Base-by-base conservation (phyloP, 2,329 filamentous ascomycete species). In the Colletotrichum tanaceti region DNA sequence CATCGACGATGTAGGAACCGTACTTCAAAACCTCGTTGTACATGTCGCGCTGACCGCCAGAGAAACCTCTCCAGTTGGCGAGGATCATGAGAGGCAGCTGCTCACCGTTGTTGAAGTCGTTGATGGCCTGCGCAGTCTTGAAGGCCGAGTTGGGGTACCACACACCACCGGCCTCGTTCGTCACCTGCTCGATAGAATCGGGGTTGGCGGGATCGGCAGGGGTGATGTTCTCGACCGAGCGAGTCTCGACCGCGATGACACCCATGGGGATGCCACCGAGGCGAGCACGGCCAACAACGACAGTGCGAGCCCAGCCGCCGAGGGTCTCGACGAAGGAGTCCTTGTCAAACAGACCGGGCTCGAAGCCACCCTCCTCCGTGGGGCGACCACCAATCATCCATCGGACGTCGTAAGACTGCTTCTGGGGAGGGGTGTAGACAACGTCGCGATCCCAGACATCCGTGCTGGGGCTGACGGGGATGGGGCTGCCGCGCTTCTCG, bases 21-120 rank as follows among this genome's bases (percentile, higher is more conserved):
- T 99, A 99, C 87, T 99, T 99, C 82, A 99, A 90, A 18, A 99
- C 96, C 84, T 99, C 96, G 84, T 98, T 98, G 90, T 97, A 99
- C 96, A 99, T 99, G 83, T 99, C 96, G 74, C 95, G 93, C 84
- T 99, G 96, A 73, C 96, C 96, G 85, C 96, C 96, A 74, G 96
- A 99, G 93, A 99, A 99, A 86, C 96, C 96, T 90, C 96, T 91
- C 96, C 96, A 99, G 88, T 99, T 99, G 83, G 96, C 96, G 72
- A 99, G 90, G 79, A 99, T 99, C 94, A 99, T 98, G 73, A 99
- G 85, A 65, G 96, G 96, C 77, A 99, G 87, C 85, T 99, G 96
- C 84, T 99, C 96, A 79, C 96, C 96, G 73, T 97, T 90, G 89
- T 99, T 99, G 89, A 99, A 99, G 85, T 99, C 96, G 76, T 92